Conservation (phyloP, 345 rosid species). For the Erysimum cheiranthoides region DNA sequence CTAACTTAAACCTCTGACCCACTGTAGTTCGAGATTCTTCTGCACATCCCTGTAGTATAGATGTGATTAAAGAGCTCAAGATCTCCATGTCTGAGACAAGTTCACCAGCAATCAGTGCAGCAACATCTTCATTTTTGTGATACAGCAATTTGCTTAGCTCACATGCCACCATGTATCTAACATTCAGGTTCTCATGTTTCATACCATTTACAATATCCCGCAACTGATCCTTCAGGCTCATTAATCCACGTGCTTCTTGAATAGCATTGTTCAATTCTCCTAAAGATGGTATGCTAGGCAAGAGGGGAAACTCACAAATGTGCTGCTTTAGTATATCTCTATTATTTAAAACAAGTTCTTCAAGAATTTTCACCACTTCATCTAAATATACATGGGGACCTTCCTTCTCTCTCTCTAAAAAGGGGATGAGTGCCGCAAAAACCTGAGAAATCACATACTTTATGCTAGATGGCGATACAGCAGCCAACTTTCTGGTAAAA, state of each 20-base stretch:
- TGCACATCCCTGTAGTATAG: slow-evolving; percentile 91
- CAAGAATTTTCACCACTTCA: slow-evolving; percentile 80
- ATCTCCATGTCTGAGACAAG: slow-evolving; percentile 79
- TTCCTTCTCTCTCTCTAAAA: slow-evolving; percentile 77
- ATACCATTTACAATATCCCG: slow-evolving; percentile 76
- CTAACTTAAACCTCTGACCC: slow-evolving; percentile 88
- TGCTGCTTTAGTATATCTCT: slow-evolving; percentile 80
- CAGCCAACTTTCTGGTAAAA: slow-evolving; percentile 77
- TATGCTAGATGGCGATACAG: slow-evolving; percentile 80
- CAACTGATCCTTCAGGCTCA: slow-evolving; percentile 88
- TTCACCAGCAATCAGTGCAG: slow-evolving; percentile 77
- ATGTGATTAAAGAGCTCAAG: slow-evolving; percentile 79
- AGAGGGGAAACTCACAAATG: slow-evolving; percentile 84
- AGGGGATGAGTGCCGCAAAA: slow-evolving; percentile 93
- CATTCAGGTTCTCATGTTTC: slow-evolving; percentile 95
- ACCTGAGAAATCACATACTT: slow-evolving; percentile 91
- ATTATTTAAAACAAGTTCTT: slow-evolving; percentile 88
- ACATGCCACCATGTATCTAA: slow-evolving; percentile 94
- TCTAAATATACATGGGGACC: slow-evolving; percentile 57
- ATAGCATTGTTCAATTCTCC: slow-evolving; percentile 84
- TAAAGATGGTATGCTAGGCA: slow-evolving; percentile 81
- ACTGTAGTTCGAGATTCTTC: slow-evolving; percentile 95
- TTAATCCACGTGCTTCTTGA: slow-evolving; percentile 88
- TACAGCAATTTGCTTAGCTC: slow-evolving; percentile 89
- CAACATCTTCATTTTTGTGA: slow-evolving; percentile 70